phyloP scores from a whole-genome alignment of 805 yeast genomes.

The Ogataea saltuana region DNA sequence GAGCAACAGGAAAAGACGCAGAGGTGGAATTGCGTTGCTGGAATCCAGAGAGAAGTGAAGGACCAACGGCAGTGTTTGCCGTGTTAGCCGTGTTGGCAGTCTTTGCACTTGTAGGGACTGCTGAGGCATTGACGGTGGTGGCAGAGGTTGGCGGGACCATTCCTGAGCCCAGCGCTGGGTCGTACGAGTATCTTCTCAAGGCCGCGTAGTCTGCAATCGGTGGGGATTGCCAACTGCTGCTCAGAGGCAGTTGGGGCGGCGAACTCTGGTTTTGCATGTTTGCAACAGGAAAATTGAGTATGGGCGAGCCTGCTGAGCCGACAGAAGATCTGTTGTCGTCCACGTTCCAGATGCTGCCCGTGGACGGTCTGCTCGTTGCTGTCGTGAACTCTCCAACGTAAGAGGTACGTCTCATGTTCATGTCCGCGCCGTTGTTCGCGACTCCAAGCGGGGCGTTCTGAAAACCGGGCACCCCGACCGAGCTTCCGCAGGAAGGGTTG shows the following conservation, averaged over 20 bases:
- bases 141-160: conserved; percentile 12
- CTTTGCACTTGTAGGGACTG: conserved; percentile 1
- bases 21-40: conserved; percentile 19
- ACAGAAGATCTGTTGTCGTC: conserved; percentile 26
- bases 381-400: conserved; percentile 25
- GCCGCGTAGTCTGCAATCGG: conserved; percentile 28
- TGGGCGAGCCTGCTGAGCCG: conserved; percentile 30
- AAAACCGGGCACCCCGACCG: too few species aligned
- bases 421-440: conserved; percentile 1
- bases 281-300: conserved; percentile 17
- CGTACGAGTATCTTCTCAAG: conserved; percentile 30
- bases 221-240: conserved; percentile 25
- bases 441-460: too few species aligned
- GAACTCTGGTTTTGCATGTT: conserved; percentile 13
- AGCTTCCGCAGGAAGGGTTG: conserved; percentile 13
- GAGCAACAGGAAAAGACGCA: conserved; percentile 7
- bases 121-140: conserved; percentile 7
- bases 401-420: conserved; percentile 22
- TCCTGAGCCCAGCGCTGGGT: conserved; percentile 20
- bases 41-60: conserved; percentile 13
- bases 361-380: conserved; percentile 20
- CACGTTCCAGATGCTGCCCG: conserved; percentile 21
- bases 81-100: conserved; percentile 4
- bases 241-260: conserved; percentile 19
- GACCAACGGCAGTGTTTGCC: not conserved